Conservation (phyloP, 169 alveolate species). For the Theileria annulata region DNA sequence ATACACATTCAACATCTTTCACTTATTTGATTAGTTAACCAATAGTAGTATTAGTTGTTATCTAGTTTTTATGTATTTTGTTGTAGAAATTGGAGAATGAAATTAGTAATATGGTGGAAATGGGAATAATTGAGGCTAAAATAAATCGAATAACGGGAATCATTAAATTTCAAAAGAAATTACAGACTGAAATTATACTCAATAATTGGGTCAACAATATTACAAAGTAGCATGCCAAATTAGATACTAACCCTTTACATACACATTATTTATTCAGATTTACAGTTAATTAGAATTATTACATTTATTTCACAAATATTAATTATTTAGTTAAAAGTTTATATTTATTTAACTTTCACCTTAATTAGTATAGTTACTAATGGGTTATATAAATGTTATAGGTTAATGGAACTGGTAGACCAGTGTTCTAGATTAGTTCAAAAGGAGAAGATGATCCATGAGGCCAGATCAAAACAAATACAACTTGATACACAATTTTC, state of each 20-base stretch:
- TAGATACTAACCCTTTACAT: no score
- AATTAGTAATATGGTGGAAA: conserved; percentile 69
- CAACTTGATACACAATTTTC: conserved; percentile 48
- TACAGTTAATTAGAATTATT: no score
- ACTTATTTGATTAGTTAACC: not conserved
- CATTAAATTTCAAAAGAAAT: conserved; percentile 65
- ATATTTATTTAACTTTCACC: no score
- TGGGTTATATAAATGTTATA: not conserved
- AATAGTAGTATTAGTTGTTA: not conserved
- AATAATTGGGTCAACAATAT: conserved; percentile 68
- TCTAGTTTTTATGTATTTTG: not conserved
- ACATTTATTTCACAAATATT: no score
- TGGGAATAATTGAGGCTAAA: conserved; percentile 62
- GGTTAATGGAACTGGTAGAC: conserved; percentile 66
- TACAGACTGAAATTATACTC: conserved; percentile 65
- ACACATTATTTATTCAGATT: not conserved
- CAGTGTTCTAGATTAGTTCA: conserved; percentile 65
- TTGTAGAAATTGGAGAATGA: conserved; percentile 61
- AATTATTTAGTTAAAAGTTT: no score
- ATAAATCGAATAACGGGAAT: conserved; percentile 73
- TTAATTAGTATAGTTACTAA: no score
- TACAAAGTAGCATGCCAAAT: conserved; percentile 63
- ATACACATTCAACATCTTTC: not conserved
- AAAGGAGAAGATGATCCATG: conserved; percentile 72
- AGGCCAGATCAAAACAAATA: conserved; percentile 58